Conservation (phyloP, 2,329 filamentous ascomycete genomes). For the Alternaria sp. region DNA sequence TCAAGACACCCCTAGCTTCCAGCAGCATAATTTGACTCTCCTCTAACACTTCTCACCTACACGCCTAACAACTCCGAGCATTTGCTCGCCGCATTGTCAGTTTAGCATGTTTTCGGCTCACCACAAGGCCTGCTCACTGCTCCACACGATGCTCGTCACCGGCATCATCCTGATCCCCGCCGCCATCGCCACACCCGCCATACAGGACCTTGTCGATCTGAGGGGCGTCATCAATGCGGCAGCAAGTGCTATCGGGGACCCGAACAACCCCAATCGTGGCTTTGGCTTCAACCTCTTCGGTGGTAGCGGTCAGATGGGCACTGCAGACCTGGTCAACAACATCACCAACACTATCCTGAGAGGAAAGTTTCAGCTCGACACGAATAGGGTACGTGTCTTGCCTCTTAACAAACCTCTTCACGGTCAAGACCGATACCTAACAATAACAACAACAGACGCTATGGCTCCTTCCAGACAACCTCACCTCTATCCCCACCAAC, state of each 20-base stretch:
- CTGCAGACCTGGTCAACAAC: constrained; percentile 46
- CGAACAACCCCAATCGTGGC: constrained; percentile 39
- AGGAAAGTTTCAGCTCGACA: constrained; percentile 44
- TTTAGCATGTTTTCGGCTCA: constrained; percentile 21
- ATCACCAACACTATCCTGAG: constrained; percentile 43
- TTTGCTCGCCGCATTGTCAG: constrained; percentile 15
- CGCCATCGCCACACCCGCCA: constrained; percentile 35
- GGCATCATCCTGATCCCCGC: constrained; percentile 38
- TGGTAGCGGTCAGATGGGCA: constrained; percentile 33
- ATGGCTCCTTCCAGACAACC: constrained; percentile 28
- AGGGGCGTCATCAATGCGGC: constrained; percentile 39
- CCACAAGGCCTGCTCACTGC: constrained; percentile 1
- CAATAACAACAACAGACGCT: constrained; percentile 18
- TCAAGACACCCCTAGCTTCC: constrained; percentile 27
- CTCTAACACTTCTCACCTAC: constrained; percentile 13
- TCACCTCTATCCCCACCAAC: constrained; percentile 16
- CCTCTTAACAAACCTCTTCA: not conserved
- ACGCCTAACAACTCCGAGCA: constrained; percentile 2
- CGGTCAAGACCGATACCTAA: constrained; percentile 8
- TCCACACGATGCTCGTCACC: constrained; percentile 40
- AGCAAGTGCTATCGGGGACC: constrained; percentile 40
- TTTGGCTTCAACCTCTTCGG: constrained; percentile 36
- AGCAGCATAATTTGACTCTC: constrained; percentile 23
- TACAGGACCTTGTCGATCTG: constrained; percentile 44
- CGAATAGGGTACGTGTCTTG: constrained; percentile 36